phyloP scores from a whole-genome alignment of 805 yeast species.

The Wickerhamiella brachini region DNA sequence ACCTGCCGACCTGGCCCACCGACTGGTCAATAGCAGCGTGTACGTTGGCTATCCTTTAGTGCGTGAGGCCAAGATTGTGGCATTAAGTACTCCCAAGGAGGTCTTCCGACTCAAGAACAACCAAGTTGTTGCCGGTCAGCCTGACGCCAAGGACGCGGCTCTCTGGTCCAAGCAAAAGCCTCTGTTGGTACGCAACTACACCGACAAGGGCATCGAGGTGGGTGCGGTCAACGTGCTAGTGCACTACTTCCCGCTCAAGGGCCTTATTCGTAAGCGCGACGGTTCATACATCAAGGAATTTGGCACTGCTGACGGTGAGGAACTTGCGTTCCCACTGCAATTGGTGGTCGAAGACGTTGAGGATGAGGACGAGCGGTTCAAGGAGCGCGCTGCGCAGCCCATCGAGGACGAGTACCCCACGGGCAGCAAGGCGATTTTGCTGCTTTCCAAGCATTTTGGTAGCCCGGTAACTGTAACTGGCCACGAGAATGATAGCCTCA shows the following conservation, averaged over 20 bases:
- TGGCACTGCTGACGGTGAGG: slow-evolving; percentile 27
- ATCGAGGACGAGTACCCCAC: slow-evolving; percentile 71
- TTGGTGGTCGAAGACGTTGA: slow-evolving; percentile 60
- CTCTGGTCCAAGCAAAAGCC: slow-evolving; percentile 32
- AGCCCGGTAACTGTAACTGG: slow-evolving; percentile 39
- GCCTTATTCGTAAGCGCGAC: slow-evolving; percentile 48
- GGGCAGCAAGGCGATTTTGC: slow-evolving; percentile 55
- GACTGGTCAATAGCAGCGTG: slow-evolving; percentile 46
- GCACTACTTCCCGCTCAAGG: slow-evolving; percentile 62
- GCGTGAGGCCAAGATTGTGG: slow-evolving; percentile 59
- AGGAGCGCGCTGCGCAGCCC: slow-evolving; percentile 61
- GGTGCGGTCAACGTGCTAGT: slow-evolving; percentile 45
- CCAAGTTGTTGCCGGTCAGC: slow-evolving; percentile 1
- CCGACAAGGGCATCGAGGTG: slow-evolving; percentile 44
- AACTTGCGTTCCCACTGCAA: slow-evolving; percentile 61
- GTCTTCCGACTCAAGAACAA: neutral
- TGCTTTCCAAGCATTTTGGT: slow-evolving; percentile 84
- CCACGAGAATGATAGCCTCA: slow-evolving; percentile 25
- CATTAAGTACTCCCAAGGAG: slow-evolving; percentile 39
- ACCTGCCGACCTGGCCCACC: slow-evolving; percentile 46
- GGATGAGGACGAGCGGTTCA: slow-evolving; percentile 60
- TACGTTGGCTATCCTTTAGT: slow-evolving; percentile 87
- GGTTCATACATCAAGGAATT: slow-evolving; percentile 77
- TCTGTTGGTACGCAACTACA: slow-evolving; percentile 31
- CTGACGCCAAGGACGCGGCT: slow-evolving; percentile 35